Evolutionary conservation across 805 yeast species (phyloP), one percentile per base, ranked within the genome.

Genomic region (Teunomyces panamensis): DNA sequence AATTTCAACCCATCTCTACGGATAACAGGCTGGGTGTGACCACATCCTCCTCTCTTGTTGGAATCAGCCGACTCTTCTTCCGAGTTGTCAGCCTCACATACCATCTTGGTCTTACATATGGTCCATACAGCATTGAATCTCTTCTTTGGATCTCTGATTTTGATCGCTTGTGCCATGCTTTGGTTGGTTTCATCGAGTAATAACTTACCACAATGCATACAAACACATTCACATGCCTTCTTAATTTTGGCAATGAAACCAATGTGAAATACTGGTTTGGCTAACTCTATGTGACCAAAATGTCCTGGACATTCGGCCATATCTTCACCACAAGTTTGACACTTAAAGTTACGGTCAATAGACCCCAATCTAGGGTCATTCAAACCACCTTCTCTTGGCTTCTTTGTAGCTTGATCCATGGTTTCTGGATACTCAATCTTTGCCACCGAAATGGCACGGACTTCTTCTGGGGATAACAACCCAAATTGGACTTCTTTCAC

Each of bases 251-350:
- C 81, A 60, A 94, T 83, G 69, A 89, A 94, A n/a, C 96, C 99
- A 67, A 94, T 89, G 68, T 94, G 99, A 72, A 94, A 94, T 33
- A 94, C 99, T 10, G 99, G 99, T 66, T 92, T 94, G 30, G 99
- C 98, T 55, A 94, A 78, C 66, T 94, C 99, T 52, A 94, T 94
- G 64, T 94, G 99, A 57, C 99, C 99, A 71, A 94, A 94, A 74
- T 94, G 99, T 50, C 99, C 99, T 0, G 98, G 98, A 71, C 99
- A 94, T 67, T 94, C 98, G 51, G 92, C 89, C 97, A 94, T 94
- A 59, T 92, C 97, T 69, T 94, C 99, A 61, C 97, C 96, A 78
- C 99, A 94, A 20, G 99, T 94, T 76, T 92, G 98, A 78, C 99
- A 94, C 74, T 89, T 89, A 78, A 87, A 88, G 67, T 91, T 92